Conservation (phyloP, 106 monocot genomes). For the Dendrobium chrysotoxum region DNA sequence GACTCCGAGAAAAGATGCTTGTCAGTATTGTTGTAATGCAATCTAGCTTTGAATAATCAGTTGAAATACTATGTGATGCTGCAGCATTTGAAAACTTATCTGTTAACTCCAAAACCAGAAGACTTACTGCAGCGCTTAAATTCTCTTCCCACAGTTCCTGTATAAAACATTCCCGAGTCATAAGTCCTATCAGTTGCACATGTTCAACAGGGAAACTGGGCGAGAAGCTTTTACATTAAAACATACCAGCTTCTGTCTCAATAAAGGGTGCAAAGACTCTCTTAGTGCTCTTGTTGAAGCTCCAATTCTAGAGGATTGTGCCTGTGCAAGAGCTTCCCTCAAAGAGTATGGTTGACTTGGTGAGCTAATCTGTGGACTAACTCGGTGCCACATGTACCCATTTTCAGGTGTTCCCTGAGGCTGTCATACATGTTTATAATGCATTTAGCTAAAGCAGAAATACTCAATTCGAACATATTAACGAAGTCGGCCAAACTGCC, state of each 20-base stretch:
- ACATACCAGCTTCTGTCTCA: slow-evolving; percentile 93
- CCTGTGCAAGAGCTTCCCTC: slow-evolving; percentile 97
- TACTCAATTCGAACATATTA: neutral
- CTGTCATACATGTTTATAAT: slow-evolving; percentile 21
- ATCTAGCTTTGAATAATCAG: slow-evolving; percentile 96
- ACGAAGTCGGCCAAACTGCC: neutral
- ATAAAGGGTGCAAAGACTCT: slow-evolving; percentile 88
- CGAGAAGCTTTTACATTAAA: neutral
- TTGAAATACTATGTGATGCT: slow-evolving; percentile 66
- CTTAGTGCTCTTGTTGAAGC: slow-evolving; percentile 76
- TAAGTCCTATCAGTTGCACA: slow-evolving; percentile 5
- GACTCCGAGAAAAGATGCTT: slow-evolving; percentile 83
- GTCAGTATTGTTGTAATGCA: slow-evolving; percentile 86
- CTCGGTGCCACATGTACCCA: slow-evolving; percentile 89
- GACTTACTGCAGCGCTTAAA: slow-evolving; percentile 83
- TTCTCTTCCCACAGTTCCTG: slow-evolving; percentile 99
- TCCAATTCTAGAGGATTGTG: slow-evolving; percentile 95
- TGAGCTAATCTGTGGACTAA: slow-evolving; percentile 91
- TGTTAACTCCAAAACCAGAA: slow-evolving; percentile 81
- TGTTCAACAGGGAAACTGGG: neutral
- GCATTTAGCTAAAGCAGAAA: slow-evolving; percentile 3
- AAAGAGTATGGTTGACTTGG: slow-evolving; percentile 98
- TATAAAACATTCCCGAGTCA: neutral
- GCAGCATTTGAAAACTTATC: slow-evolving; percentile 84
- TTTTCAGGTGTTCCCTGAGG: slow-evolving; percentile 92